Evolutionary conservation across 2,329 filamentous ascomycete species (phyloP), one percentile per base, ranked within the genome.

Genomic region (Exophiala sp.): DNA sequence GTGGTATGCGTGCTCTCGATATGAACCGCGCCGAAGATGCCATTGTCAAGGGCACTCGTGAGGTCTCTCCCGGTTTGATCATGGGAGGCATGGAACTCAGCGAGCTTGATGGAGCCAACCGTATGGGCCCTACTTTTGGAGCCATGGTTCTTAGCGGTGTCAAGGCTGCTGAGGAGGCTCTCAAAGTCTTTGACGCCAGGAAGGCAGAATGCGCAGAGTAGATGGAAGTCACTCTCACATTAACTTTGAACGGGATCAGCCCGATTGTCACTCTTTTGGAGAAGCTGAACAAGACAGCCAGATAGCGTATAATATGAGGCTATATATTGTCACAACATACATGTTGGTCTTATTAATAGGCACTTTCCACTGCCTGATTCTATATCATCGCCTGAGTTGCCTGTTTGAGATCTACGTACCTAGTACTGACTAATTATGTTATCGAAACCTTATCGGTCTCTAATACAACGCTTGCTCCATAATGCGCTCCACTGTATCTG

Each of bases 51-150:
- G 78, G 85, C 60, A 95, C 89, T 5, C 82, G 89, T 54, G 89
- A 95, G 75, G 79, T 96, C 53, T 82, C 89, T 11, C 88, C 88
- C 4, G 89, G 90, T 22, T 74, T 96, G 57, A 88, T 95, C 62
- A 85, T 94, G n/a, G 90, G 89, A 46, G 90, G 89, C 32, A 96
- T 96, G 89, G 89, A 95, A 70, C 74, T 95, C 59, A 87, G 83
- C 52, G 89, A 95, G 70, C 82, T 95, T 24, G 89, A 95, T 63
- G 89, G 88, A 14, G 87, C 88, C 55, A 94, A 94, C 73, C 81
- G 89, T 46, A 95, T 95, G 89, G 90, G 80, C 2, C 86, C 86
- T 32, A 91, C 87, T 1, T 93, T 93, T 66, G 88, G 88, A 49
- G 89, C 89, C 45, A 95, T 95, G 89, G 87, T 80, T 16, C 76